Conservation (phyloP, 106 monocot genomes). For the Dendrobium officinale region DNA sequence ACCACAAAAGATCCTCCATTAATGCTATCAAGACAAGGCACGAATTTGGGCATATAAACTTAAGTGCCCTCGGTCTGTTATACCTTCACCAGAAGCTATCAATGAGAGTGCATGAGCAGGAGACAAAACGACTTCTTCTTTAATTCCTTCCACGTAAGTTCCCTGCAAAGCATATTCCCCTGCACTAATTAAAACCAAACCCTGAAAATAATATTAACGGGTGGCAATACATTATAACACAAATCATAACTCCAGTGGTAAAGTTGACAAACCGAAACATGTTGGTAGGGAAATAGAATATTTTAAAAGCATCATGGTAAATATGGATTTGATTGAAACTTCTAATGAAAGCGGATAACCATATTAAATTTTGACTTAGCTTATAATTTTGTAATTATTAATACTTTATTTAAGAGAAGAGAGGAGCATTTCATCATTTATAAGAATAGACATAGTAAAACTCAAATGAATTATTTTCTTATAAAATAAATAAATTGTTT, state of each 20-base stretch:
- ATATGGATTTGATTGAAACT: too few species aligned
- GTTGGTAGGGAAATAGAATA: too few species aligned
- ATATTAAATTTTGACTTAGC: too few species aligned
- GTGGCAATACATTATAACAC: not conserved
- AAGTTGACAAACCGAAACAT: not conserved
- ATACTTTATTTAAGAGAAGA: too few species aligned
- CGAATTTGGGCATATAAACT: not conserved
- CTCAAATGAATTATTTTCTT: too few species aligned
- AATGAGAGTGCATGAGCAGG: slow-evolving; percentile 97
- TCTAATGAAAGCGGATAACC: too few species aligned
- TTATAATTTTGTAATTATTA: too few species aligned
- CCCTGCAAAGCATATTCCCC: slow-evolving; percentile 34
- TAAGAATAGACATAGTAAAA: too few species aligned
- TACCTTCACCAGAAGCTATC: slow-evolving; percentile 98
- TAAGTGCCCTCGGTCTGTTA: not conserved
- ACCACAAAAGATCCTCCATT: not conserved
- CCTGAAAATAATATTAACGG: not conserved
- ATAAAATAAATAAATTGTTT: too few species aligned
- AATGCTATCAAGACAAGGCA: not conserved
- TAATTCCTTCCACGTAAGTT: slow-evolving; percentile 97
- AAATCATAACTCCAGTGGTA: not conserved
- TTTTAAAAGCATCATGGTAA: too few species aligned
- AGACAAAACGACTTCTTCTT: slow-evolving; percentile 97
- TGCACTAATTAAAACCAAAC: not conserved
- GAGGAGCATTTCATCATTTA: too few species aligned